A percentile compares a stretch with the other conserved stretches of the same genome.
These are phyloP conservation scores for Penicillium angulare DNA, from an alignment of 495 filamentous ascomycete species.

Conservation along the genomic window DNA sequence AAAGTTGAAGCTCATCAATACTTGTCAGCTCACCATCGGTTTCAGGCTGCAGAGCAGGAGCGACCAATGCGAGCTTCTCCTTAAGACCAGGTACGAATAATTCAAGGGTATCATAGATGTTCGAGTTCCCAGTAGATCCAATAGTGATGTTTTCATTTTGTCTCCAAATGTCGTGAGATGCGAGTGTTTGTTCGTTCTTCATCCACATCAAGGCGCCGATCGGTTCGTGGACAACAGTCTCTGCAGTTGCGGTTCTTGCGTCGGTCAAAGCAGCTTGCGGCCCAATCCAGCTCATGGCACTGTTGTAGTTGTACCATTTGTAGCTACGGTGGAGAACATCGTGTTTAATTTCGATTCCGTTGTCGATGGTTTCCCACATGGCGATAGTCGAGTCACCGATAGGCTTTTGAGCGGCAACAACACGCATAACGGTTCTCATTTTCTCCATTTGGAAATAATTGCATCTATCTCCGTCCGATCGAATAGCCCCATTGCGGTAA, in stretches of 20 bases:
- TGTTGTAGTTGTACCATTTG: constrained; percentile 4
- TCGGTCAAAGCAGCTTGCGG: constrained; percentile 1
- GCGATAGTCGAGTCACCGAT: constrained; percentile 1
- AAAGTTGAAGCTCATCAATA: not conserved
- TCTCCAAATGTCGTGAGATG: not conserved
- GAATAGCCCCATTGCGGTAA: not conserved
- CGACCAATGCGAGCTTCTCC: not conserved
- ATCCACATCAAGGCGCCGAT: constrained; percentile 6
- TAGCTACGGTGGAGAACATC: constrained; percentile 1
- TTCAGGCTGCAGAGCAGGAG: not conserved
- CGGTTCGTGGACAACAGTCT: not conserved
- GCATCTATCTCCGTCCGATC: constrained; percentile 1
- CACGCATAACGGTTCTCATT: constrained; percentile 1
- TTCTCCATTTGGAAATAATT: constrained; percentile 1
- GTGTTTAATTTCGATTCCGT: not conserved
- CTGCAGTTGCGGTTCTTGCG: not conserved
- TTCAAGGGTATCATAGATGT: not conserved
- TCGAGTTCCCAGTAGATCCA: not conserved
- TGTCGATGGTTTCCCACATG: constrained; percentile 3
- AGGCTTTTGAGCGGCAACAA: constrained; percentile 1
- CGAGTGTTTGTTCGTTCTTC: constrained; percentile 1
- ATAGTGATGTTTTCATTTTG: not conserved
- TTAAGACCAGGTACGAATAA: not conserved
- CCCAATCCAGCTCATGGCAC: constrained; percentile 3
- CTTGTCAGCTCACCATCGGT: not conserved